Evolutionary conservation across 495 filamentous ascomycete species (phyloP).

Genomic region (Trichocladium uniseriatum): DNA sequence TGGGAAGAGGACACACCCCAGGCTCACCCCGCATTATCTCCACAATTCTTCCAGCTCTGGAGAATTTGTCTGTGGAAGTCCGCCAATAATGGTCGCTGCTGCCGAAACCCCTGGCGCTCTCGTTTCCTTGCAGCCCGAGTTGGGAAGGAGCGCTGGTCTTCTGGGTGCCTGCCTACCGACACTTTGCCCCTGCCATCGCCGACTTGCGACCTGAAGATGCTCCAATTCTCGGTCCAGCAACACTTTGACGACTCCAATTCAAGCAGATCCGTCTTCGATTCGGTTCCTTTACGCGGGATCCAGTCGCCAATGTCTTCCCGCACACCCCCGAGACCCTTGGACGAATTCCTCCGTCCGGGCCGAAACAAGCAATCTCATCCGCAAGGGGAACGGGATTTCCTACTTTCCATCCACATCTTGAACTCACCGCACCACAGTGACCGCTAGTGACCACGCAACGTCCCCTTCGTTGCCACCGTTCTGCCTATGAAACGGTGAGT

Average conservation of each 20-base stretch:
- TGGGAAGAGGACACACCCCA: neutral
- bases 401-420: constrained; percentile 8
- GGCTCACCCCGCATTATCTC: constrained; percentile 14
- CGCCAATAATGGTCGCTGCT: constrained; percentile 13
- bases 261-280: too few species aligned
- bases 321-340: neutral
- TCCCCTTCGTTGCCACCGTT: constrained; percentile 9
- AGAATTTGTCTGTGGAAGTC: constrained; percentile 17
- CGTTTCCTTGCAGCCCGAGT: too few species aligned
- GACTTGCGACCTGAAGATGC: too few species aligned
- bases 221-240: too few species aligned
- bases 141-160: too few species aligned
- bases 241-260: too few species aligned
- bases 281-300: too few species aligned
- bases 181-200: too few species aligned
- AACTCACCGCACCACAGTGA: neutral
- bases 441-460: neutral
- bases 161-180: too few species aligned
- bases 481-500: constrained; percentile 1
- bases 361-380: too few species aligned
- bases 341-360: constrained; percentile 7
- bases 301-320: neutral
- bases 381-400: constrained; percentile 1
- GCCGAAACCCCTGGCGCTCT: too few species aligned
- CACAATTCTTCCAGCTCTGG: constrained; percentile 20